Evolutionary conservation across 371 early-diverging fungal species (phyloP), one percentile per base, ranked within the genome.

Genomic region (Rhizopus sp.): DNA sequence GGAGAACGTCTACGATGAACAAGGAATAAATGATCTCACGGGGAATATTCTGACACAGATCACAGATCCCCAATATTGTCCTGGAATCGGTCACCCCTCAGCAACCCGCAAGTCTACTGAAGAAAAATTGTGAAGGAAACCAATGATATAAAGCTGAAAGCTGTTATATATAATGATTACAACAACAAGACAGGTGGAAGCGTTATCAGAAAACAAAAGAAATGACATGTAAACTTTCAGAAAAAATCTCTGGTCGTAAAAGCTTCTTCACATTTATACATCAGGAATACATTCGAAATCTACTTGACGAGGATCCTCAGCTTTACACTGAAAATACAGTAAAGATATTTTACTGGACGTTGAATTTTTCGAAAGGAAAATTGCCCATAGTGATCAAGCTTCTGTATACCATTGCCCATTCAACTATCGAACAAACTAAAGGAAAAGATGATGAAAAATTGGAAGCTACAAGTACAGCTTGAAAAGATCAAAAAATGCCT

Each of bases 181-280:
- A 55, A 38, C 10, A 38, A 55, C n/a, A 30, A 30, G 6, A 55
- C 46, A 34, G 54, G 54, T 54, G 54, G 54, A 17, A 42, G 15
- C 0, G 3, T 16, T 54, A 44, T 15, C 1, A 54, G 33, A 35
- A 54, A 34, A 32, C 54, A 15, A 34, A 33, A 30, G 34, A 34
- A 15, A 34, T 42, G 2, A 5, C 54, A 4, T 54, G 45, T 16
- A 54, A 54, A n/a, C 42, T 44, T 2, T 33, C 13, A 16, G 51
- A 54, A 47, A 31, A 60, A 48, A 48, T 49, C 54, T 41, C 33
- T 53, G 52, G 29, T 35, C 44, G 34, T 12, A 58, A 58, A 51
- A 58, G 58, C 58, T 50, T 52, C 8, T 42, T 60, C 48, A 60
- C 54, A 42, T 33, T 35, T 30, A 29, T 39, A 38, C 54, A 53